phyloP scores from a whole-genome alignment of 2,329 filamentous ascomycete species.

The Xylaria arbuscula region DNA sequence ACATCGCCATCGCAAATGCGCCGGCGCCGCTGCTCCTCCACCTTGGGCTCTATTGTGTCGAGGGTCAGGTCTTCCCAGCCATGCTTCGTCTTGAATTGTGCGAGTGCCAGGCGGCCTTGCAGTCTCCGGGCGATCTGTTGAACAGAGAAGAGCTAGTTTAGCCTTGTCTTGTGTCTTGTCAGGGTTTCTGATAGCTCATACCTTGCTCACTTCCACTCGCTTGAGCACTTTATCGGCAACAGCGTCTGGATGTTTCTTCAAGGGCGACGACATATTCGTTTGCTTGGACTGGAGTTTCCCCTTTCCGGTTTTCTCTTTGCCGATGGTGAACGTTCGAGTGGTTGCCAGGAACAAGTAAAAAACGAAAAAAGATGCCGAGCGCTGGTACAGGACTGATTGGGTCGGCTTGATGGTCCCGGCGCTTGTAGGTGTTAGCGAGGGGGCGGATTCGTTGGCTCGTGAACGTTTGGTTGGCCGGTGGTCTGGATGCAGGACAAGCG shows the following conservation, averaged over 20 bases:
- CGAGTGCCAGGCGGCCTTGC: conserved; percentile 92
- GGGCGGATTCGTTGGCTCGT: conserved; percentile 39
- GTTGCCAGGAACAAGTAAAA: conserved; percentile 40
- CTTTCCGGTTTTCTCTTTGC: neutral
- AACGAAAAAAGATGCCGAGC: conserved; percentile 19
- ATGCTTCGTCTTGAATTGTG: conserved; percentile 97
- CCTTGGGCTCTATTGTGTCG: conserved; percentile 84
- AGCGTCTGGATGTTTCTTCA: conserved; percentile 71
- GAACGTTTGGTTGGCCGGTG: conserved; percentile 38
- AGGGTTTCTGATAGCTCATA: conserved; percentile 54
- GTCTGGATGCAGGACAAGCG: conserved; percentile 24
- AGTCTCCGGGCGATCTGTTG: conserved; percentile 88
- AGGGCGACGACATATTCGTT: conserved; percentile 67
- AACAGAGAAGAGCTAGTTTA: conserved; percentile 39
- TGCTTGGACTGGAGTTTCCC: conserved; percentile 43
- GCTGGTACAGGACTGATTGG: conserved; percentile 47
- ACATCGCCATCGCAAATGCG: conserved; percentile 77
- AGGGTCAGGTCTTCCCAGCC: conserved; percentile 92
- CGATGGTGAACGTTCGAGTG: conserved; percentile 39
- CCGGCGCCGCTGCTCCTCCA: conserved; percentile 82
- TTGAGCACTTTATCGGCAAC: conserved; percentile 77
- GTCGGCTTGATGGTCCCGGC: conserved; percentile 46
- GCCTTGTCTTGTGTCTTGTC: conserved; percentile 28
- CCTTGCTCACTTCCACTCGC: conserved; percentile 80
- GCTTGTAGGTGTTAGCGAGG: conserved; percentile 48